Conservation (phyloP, 805 yeast genomes). For the Metschnikowia noctiluminum region DNA sequence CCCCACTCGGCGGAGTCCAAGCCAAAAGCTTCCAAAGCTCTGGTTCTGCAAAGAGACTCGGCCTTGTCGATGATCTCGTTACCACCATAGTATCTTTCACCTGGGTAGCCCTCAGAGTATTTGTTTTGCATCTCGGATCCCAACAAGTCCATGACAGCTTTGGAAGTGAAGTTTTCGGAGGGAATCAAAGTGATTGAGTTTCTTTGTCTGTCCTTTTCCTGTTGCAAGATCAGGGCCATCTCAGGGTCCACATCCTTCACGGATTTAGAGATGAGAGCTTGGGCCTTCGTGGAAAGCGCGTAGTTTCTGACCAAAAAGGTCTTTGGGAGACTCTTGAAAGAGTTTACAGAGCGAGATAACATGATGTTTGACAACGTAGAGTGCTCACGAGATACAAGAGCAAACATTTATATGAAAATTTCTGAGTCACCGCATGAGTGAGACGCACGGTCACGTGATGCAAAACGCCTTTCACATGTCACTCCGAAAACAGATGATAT, state of each 20-base stretch:
- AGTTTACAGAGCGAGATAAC: slow-evolving; percentile 30
- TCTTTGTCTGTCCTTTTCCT: slow-evolving; percentile 82
- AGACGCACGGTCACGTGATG: no score
- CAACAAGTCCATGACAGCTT: slow-evolving; percentile 87
- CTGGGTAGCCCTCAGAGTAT: slow-evolving; percentile 98
- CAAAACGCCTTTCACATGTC: no score
- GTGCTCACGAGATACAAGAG: not conserved
- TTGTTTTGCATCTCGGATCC: slow-evolving; percentile 98
- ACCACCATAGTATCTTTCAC: slow-evolving; percentile 97
- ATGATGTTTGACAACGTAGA: slow-evolving; percentile 13
- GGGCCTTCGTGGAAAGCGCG: slow-evolving; percentile 67
- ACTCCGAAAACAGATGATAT: no score
- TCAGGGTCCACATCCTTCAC: slow-evolving; percentile 77
- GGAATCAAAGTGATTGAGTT: slow-evolving; percentile 91
- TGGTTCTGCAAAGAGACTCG: slow-evolving; percentile 82
- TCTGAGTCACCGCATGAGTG: not conserved
- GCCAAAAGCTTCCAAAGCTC: slow-evolving; percentile 84
- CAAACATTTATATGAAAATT: not conserved
- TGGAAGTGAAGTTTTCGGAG: slow-evolving; percentile 93
- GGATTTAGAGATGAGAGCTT: slow-evolving; percentile 60
- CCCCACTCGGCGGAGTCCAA: slow-evolving; percentile 88
- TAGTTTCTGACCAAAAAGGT: slow-evolving; percentile 34
- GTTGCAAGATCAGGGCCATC: slow-evolving; percentile 70
- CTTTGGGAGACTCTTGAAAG: slow-evolving; percentile 21
- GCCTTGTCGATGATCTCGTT: slow-evolving; percentile 91